Evolutionary conservation across 495 filamentous ascomycete species (phyloP), one percentile per base, ranked within the genome.

Genomic region (Penicillium psychrofluorescens): DNA sequence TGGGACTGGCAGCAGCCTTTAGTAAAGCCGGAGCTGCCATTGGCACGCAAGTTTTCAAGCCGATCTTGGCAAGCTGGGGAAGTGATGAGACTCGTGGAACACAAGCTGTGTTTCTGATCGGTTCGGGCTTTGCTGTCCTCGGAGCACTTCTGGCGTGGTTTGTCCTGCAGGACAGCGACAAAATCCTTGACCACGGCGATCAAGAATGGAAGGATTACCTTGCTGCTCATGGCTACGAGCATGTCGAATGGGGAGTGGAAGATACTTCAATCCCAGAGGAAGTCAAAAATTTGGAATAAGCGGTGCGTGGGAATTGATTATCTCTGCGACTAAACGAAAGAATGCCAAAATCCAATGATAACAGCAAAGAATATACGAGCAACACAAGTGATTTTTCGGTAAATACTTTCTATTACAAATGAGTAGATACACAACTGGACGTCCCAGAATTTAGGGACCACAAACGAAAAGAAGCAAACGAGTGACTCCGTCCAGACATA

Each of bases 21-120:
- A 85, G 86, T 31, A 91, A 90, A 58, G 76, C 88, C 34, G 87
- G 87, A 6, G 86, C 85, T 6, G 90, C 90, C 46, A 76, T 89
- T 32, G 87, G 87, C n/a, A 84, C 81, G 2, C 81, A 80, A 46
- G 77, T 86, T 4, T 86, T 89, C 56, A 59, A 56, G 40, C 59
- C 56, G 2, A 56, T 62, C 22, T 30, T 62, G 41, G 59, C 56
- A 11, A 54, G 44, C 30, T 55, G 53, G 56, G 55, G 56, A 0
- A 44, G 49, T 41, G 56, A 60, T 36, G 44, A 47, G 16, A 37
- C 47, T 33, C 50, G 36, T 22, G 57, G 57, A 8, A 61, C 57
- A 1, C 57, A 61, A 36, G 54, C 57, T 6, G 57, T 57, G 5
- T 61, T 61, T 33, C 41, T 61, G 2, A 57, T 61, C 14, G 57